Percentiles rank a stretch among this genome's conserved stretches.
These are phyloP conservation scores for Populus hybrid DNA, from an alignment of 441 rosid genomes.

Conservation along the genomic window DNA sequence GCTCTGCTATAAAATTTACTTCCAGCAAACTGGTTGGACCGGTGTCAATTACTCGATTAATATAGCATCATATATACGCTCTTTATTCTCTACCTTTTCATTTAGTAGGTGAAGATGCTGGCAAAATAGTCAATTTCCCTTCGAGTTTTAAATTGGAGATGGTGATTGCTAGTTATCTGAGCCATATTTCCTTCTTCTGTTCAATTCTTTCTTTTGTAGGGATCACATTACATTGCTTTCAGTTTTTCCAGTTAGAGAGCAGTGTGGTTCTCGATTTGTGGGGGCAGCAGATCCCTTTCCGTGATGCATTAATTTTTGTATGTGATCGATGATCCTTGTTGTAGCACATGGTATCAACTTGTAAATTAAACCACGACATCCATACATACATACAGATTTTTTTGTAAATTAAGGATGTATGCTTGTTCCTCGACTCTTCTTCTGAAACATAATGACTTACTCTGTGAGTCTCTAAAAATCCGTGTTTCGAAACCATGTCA, in stretches of 20 bases:
- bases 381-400: neutral
- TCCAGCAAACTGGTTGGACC: neutral
- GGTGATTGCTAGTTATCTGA: neutral
- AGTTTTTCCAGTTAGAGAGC: conserved; percentile 28
- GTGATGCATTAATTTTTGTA: conserved; percentile 18
- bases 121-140: neutral
- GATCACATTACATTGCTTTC: conserved; percentile 23
- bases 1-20: neutral
- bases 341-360: conserved; percentile 12
- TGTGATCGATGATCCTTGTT: neutral
- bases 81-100: neutral
- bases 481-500: neutral
- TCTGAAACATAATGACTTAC: neutral
- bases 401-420: conserved; percentile 7
- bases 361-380: conserved; percentile 9
- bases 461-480: neutral
- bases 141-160: neutral
- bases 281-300: conserved; percentile 11
- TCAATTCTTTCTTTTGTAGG: conserved; percentile 21
- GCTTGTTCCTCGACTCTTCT: neutral
- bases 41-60: neutral
- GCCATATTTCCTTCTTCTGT: neutral
- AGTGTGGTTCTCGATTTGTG: conserved; percentile 7
- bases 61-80: neutral
- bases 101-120: neutral